Conservation (phyloP, 2,329 filamentous ascomycete species). For the Cladosporium sp. region DNA sequence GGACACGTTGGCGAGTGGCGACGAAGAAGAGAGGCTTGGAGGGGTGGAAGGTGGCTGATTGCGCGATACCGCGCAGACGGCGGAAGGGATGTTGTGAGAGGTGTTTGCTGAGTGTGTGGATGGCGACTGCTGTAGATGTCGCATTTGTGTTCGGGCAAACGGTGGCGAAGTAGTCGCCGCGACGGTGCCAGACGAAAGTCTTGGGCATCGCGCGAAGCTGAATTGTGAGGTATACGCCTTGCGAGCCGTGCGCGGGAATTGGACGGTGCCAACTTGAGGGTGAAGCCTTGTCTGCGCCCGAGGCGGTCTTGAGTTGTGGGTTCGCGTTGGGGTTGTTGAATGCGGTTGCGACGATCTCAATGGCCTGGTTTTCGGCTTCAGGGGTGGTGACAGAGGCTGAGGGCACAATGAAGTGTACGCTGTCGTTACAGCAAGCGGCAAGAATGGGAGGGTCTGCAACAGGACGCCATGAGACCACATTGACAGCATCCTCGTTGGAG, state of each 20-base stretch:
- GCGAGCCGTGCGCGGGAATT: conserved; percentile 65
- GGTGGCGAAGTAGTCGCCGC: conserved; percentile 90
- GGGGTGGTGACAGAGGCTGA: conserved; percentile 62
- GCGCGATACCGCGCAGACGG: conserved; percentile 67
- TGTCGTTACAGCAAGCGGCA: conserved; percentile 78
- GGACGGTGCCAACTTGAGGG: conserved; percentile 82
- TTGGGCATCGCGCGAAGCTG: conserved; percentile 69
- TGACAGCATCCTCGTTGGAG: conserved; percentile 72
- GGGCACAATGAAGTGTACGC: conserved; percentile 77
- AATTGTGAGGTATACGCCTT: conserved; percentile 74
- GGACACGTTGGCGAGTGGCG: conserved; percentile 87
- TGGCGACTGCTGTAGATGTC: conserved; percentile 68
- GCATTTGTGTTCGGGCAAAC: conserved; percentile 76
- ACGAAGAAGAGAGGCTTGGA: conserved; percentile 91
- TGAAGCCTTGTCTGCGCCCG: conserved; percentile 61
- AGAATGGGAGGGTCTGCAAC: conserved; percentile 75
- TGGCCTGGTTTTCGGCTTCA: conserved; percentile 38
- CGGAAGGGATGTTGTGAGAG: conserved; percentile 93
- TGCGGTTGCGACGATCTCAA: conserved; percentile 51
- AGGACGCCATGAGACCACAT: conserved; percentile 85
- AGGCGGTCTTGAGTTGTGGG: conserved; percentile 44
- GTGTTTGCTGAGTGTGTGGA: conserved; percentile 93
- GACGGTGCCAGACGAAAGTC: conserved; percentile 86
- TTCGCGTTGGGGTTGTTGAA: conserved; percentile 84
- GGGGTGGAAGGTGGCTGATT: conserved; percentile 92